Percentiles rank a stretch among this genome's conserved stretches.
phyloP scores from a whole-genome alignment of 306 rosid species.

The Dalbergia cochinchinensis region DNA sequence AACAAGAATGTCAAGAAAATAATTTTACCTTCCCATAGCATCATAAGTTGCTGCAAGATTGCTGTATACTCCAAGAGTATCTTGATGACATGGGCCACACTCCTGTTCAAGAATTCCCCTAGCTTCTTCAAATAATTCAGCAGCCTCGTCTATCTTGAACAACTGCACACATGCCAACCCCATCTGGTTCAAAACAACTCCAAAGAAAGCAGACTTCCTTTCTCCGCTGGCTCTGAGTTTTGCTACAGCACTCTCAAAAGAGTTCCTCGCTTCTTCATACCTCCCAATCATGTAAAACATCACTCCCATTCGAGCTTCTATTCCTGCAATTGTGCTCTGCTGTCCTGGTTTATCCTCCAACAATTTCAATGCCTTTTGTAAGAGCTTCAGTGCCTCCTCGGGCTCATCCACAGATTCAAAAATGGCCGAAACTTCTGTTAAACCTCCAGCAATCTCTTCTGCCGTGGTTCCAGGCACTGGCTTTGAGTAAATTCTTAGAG shows the following conservation, averaged over 20 bases:
- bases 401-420: conserved; percentile 97
- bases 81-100: conserved; percentile 97
- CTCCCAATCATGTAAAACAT: conserved; percentile 91
- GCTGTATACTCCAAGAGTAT: conserved; percentile 96
- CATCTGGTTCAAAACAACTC: conserved; percentile 98
- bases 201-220: conserved; percentile 96
- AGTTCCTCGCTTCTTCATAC: conserved; percentile 83
- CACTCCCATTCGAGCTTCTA: conserved; percentile 98
- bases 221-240: conserved; percentile 95
- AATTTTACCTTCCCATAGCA: conserved; percentile 94
- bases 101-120: conserved; percentile 92
- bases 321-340: conserved; percentile 95
- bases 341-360: conserved; percentile 98
- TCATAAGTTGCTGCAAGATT: conserved; percentile 99
- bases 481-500: conserved; percentile 86
- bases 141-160: conserved; percentile 98
- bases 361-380: conserved; percentile 85
- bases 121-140: conserved; percentile 96
- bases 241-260: conserved; percentile 82
- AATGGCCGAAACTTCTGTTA: conserved; percentile 93
- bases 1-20: conserved; percentile 21
- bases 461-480: conserved; percentile 96
- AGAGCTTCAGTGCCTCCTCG: conserved; percentile 88
- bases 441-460: conserved; percentile 90
- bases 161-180: conserved; percentile 96